Evolutionary conservation across 352 stramenopile genomes (phyloP), one percentile per base, ranked within the genome.

Genomic region (Phytophthora sp.): DNA sequence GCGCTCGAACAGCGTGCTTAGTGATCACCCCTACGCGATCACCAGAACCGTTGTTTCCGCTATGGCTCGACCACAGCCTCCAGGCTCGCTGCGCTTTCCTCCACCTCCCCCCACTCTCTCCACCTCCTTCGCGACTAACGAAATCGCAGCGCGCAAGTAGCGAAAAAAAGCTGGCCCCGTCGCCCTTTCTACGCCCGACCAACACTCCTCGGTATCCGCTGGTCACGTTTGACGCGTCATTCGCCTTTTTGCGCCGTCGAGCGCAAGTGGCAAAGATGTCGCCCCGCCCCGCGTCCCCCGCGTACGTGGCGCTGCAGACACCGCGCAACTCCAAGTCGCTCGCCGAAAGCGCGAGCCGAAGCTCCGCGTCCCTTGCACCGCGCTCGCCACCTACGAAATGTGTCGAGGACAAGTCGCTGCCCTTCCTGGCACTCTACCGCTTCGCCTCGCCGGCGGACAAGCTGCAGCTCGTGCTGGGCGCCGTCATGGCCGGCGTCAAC

Each of bases 401-500:
- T 12, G 37, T 12, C 8, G 37, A 62, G 11, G 54, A 54, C 44
- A 18, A 41, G 2, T 21, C 28, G 12, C 44, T 56, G 3, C 38
- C 55, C 4, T 77, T 73, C 57, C 48, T 65, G 37, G 27, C 68
- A 24, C 58, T 82, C 43, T 80, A 82, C 34, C 69, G 67, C 17
- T 82, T 74, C 32, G 74, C 74, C 11, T 69, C 70, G 4, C 41
- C 20, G 7, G 30, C 37, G 5, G 76, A 86, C 56, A 77, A 64
- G 46, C 13, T 71, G 15, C 45, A 68, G 21, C 57, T 86, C 5
- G 49, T 23, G 5, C 21, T 82, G 13, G 73, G 71, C 1, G 26
- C 72, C 21, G 3, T 79, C 24, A 62, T 79, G 48, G 63, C 74
- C 6, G 58, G 32, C 11, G 42, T 69, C n/a, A 86, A 86, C 43